A percentile compares a stretch with the other conserved stretches of the same genome.
phyloP scores from a whole-genome alignment of 1,139 yeast genomes.

The Saccharomyces hybrid region DNA sequence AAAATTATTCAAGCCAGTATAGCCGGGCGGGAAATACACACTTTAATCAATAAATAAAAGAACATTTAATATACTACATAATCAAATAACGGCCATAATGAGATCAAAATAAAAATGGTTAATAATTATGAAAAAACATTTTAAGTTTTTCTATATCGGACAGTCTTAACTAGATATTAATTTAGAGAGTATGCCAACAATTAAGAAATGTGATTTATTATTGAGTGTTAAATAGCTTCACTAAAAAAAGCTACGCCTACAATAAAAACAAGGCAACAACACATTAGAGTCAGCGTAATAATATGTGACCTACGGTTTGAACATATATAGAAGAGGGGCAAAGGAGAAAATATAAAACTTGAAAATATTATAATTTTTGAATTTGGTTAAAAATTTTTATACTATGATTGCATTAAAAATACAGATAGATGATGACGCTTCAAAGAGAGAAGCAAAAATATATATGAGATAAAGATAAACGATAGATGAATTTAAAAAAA shows the following conservation, averaged over 20 bases:
- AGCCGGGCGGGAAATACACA: neutral
- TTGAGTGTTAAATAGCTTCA: no score
- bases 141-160: no score
- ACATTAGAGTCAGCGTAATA: no score
- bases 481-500: neutral
- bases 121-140: no score
- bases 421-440: slow-evolving; percentile 1
- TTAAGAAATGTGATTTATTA: no score
- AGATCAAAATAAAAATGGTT: neutral
- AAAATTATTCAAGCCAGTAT: neutral
- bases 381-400: neutral
- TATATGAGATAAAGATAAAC: slow-evolving; percentile 1
- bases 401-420: slow-evolving; percentile 1
- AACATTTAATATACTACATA: neutral
- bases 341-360: neutral
- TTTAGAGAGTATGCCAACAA: no score
- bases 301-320: no score
- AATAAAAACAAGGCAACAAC: no score
- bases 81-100: neutral
- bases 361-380: neutral
- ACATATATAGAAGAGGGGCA: neutral
- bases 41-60: neutral
- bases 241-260: no score
- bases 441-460: neutral
- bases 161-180: no score